Evolutionary conservation across 179 eudicot genomes (phyloP).

Genomic region (Amaranthus tricolor): DNA sequence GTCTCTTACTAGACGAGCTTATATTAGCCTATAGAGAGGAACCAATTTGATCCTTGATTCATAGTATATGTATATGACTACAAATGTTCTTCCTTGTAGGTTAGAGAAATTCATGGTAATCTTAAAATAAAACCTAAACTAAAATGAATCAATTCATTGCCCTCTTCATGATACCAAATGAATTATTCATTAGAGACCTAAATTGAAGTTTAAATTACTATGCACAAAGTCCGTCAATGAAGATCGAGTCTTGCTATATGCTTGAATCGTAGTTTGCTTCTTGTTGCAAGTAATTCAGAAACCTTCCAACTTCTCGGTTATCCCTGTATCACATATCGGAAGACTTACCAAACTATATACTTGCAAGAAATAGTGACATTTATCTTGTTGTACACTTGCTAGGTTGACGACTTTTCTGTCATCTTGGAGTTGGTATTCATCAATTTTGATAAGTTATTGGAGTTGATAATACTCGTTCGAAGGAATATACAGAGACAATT

Average conservation of each 20-base stretch:
- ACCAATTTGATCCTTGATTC: no score
- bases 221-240: no score
- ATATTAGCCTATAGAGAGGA: no score
- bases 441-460: not conserved
- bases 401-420: conserved; percentile 1
- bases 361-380: not conserved
- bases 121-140: no score
- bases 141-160: no score
- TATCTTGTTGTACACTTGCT: conserved; percentile 1
- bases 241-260: not conserved
- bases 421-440: not conserved
- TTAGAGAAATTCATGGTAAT: no score
- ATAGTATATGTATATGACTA: no score
- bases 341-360: not conserved
- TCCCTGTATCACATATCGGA: not conserved
- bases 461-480: not conserved
- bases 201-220: no score
- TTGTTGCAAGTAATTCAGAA: not conserved
- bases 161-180: no score
- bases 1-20: no score
- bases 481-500: not conserved
- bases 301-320: not conserved
- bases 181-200: no score
- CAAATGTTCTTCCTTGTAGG: no score
- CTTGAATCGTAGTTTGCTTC: not conserved